Percentiles rank a stretch among this genome's conserved stretches.
Conservation (phyloP, 129 eudicot species). For the Centrapalus pauciflorus region DNA sequence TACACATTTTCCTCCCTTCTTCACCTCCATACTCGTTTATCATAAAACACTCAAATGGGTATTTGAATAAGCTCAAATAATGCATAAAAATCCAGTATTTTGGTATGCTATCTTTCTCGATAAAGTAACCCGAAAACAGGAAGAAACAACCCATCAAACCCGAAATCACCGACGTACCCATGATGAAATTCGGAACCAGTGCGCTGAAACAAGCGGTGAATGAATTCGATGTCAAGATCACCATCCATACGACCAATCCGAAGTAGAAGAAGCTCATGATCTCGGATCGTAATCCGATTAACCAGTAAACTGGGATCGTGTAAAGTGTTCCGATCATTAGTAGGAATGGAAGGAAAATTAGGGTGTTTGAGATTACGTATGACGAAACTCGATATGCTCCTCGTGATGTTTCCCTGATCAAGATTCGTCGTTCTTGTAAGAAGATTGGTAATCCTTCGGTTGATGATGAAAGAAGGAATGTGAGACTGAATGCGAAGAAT, state of each 20-base stretch:
- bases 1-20: constrained; percentile 47
- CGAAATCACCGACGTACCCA: constrained; percentile 79
- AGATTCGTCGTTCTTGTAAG: constrained; percentile 73
- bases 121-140: constrained; percentile 88
- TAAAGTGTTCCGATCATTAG: constrained; percentile 57
- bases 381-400: constrained; percentile 89
- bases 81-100: constrained; percentile 90
- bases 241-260: constrained; percentile 80
- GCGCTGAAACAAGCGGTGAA: constrained; percentile 90
- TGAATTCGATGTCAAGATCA: constrained; percentile 75
- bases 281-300: constrained; percentile 58
- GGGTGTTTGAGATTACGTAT: constrained; percentile 81
- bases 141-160: constrained; percentile 96
- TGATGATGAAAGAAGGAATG: constrained; percentile 75
- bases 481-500: constrained; percentile 85
- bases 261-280: constrained; percentile 63
- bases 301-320: constrained; percentile 67
- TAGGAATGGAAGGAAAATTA: constrained; percentile 83
- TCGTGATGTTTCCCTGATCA: constrained; percentile 78
- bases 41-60: constrained; percentile 92
- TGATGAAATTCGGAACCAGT: constrained; percentile 87
- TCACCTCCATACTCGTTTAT: constrained; percentile 88
- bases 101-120: constrained; percentile 73
- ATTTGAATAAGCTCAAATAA: constrained; percentile 84
- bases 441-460: constrained; percentile 93